These are phyloP conservation scores for Vicia sativa DNA, from an alignment of 306 rosid genomes.

Conservation along the genomic window DNA sequence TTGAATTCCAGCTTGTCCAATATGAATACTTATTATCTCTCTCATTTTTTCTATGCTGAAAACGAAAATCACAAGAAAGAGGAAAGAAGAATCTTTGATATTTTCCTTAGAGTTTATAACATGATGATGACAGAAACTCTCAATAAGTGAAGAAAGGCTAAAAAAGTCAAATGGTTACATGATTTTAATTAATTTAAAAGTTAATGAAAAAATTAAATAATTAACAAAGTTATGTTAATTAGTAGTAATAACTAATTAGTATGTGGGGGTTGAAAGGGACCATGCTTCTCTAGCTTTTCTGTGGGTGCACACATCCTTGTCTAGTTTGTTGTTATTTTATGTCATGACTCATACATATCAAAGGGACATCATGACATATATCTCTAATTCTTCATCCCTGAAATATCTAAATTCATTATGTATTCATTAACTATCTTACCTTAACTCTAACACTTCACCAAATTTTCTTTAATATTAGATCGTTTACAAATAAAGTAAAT, in stretches of 20 bases:
- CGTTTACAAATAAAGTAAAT: too few species aligned
- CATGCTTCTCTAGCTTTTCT: conserved; percentile 31
- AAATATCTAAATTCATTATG: conserved; percentile 31
- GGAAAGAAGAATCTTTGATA: conserved; percentile 23
- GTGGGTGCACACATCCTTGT: conserved; percentile 32
- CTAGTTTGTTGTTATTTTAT: conserved; percentile 37
- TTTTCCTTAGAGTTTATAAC: conserved; percentile 14
- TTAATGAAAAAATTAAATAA: conserved; percentile 1
- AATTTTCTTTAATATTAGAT: too few species aligned
- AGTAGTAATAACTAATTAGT: conserved; percentile 14
- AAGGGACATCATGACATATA: not conserved
- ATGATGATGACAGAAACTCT: not conserved
- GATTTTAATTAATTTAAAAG: not conserved
- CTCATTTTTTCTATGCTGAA: conserved; percentile 52
- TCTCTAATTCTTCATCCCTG: not conserved
- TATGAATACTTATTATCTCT: conserved; percentile 70
- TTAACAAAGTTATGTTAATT: conserved; percentile 4
- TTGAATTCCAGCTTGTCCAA: conserved; percentile 85
- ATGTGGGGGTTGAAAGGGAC: conserved; percentile 19
- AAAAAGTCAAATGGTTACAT: conserved; percentile 14
- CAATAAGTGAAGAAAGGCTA: conserved; percentile 12
- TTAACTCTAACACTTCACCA: too few species aligned
- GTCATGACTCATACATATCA: conserved; percentile 10
- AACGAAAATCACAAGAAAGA: conserved; percentile 25
- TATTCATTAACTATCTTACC: not conserved